Percentiles rank a stretch among this genome's conserved stretches.
phyloP scores from a whole-genome alignment of 2,329 filamentous ascomycete species.

The Exophiala xenobiotica region DNA sequence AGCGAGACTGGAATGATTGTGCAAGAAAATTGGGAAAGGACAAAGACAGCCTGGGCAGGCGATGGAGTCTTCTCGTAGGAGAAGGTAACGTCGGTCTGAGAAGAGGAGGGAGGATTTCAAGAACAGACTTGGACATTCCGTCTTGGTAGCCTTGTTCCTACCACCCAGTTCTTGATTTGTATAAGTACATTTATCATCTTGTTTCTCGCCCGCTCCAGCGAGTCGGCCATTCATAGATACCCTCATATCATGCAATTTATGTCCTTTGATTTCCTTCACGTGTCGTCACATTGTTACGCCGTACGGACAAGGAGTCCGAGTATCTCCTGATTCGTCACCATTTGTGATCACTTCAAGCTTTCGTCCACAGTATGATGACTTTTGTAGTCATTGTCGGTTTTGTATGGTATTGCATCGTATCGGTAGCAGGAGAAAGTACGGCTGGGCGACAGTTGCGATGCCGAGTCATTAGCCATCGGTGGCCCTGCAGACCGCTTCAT shows the following conservation, averaged over 20 bases:
- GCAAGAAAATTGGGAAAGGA: conserved; percentile 44
- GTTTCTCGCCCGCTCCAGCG: conserved; percentile 17
- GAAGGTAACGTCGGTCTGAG: conserved; percentile 44
- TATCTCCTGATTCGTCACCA: too few species aligned
- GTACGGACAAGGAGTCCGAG: too few species aligned
- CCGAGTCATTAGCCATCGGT: too few species aligned
- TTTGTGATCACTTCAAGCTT: too few species aligned
- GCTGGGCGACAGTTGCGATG: too few species aligned
- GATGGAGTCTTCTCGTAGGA: conserved; percentile 45
- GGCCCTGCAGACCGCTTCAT: too few species aligned
- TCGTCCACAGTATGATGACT: too few species aligned
- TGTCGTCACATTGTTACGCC: too few species aligned
- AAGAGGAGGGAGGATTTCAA: conserved; percentile 25
- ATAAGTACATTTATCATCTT: not conserved
- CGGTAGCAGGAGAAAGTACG: too few species aligned
- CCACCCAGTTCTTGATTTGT: not conserved
- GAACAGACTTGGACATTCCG: conserved; percentile 24
- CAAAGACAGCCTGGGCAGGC: conserved; percentile 40
- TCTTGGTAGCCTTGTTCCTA: conserved; percentile 18
- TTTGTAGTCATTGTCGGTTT: too few species aligned
- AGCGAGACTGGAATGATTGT: conserved; percentile 47
- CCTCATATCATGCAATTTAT: not conserved
- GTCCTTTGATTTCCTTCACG: not conserved
- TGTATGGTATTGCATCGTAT: too few species aligned
- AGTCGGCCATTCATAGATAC: conserved; percentile 7